Percentiles rank a stretch among this genome's conserved stretches.
Conservation (phyloP, 208 protist species). For the Porcisia deanei region DNA sequence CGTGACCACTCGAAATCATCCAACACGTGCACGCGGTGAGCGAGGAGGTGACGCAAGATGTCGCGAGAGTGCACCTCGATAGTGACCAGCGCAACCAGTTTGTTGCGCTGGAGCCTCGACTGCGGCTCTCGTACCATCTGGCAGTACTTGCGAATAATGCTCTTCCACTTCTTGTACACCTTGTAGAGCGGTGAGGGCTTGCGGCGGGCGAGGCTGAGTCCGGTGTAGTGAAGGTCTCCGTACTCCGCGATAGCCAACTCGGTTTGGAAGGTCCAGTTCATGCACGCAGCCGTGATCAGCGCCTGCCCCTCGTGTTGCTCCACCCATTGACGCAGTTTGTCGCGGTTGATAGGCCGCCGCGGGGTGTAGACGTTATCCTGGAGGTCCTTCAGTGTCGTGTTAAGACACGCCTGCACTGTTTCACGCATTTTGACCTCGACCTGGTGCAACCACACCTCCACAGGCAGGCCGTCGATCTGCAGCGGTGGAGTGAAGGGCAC, state of each 20-base stretch:
- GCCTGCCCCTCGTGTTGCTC: slow-evolving; percentile 92
- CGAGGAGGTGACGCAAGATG: slow-evolving; percentile 95
- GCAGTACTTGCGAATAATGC: slow-evolving; percentile 94
- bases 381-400: slow-evolving; percentile 77
- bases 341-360: slow-evolving; percentile 68
- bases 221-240: slow-evolving; percentile 74
- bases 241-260: slow-evolving; percentile 92
- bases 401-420: slow-evolving; percentile 88
- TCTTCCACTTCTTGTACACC: slow-evolving; percentile 95
- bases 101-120: slow-evolving; percentile 92
- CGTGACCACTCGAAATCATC: slow-evolving; percentile 97
- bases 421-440: slow-evolving; percentile 94
- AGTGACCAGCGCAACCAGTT: slow-evolving; percentile 97
- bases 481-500: slow-evolving; percentile 91
- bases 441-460: slow-evolving; percentile 93
- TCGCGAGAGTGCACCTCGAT: slow-evolving; percentile 99
- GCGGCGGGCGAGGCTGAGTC: slow-evolving; percentile 81
- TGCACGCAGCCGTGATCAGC: slow-evolving; percentile 95
- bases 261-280: slow-evolving; percentile 96
- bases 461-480: slow-evolving; percentile 88
- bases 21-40: slow-evolving; percentile 68
- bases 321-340: slow-evolving; percentile 90
- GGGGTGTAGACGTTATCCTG: slow-evolving; percentile 82
- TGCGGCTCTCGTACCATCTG: slow-evolving; percentile 95
- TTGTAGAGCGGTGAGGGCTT: slow-evolving; percentile 92